Conservation (phyloP, 1,284 basidiomycete genomes). For the Naganishia albida region DNA sequence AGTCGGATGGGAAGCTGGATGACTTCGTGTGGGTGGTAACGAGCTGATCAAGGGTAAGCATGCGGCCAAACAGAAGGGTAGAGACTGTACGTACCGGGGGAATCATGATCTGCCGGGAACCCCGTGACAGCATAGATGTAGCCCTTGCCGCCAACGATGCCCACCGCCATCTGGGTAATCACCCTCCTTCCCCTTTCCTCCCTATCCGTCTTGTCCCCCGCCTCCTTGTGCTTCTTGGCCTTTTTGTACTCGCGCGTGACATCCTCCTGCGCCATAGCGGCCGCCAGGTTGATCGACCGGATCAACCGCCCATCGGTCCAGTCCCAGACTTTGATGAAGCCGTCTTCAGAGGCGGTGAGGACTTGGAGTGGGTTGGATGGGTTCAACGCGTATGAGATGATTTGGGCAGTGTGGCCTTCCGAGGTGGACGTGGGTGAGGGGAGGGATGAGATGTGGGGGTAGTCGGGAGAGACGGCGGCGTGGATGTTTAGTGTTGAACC, state of each 20-base stretch:
- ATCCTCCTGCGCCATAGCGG: constrained; percentile 67
- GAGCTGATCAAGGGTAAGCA: constrained; percentile 9
- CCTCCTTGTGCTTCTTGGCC: constrained; percentile 48
- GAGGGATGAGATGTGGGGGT: constrained; percentile 78
- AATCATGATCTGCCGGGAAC: constrained; percentile 18
- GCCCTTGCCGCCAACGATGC: constrained; percentile 22
- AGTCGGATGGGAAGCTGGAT: constrained; percentile 21
- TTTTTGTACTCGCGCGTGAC: constrained; percentile 59
- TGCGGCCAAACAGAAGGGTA: background rate
- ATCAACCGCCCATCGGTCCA: constrained; percentile 82
- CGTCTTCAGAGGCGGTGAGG: constrained; percentile 81
- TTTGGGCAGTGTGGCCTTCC: constrained; percentile 59
- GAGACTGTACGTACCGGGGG: constrained; percentile 5
- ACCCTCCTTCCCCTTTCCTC: constrained; percentile 32
- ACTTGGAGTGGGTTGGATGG: constrained; percentile 88
- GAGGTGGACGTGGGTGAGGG: constrained; percentile 55
- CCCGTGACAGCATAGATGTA: constrained; percentile 22
- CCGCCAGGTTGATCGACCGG: constrained; percentile 70
- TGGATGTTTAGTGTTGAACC: constrained; percentile 78
- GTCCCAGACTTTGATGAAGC: constrained; percentile 87
- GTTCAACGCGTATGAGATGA: constrained; percentile 76
- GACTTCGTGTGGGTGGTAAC: constrained; percentile 23
- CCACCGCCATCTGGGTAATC: constrained; percentile 30
- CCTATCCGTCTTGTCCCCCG: constrained; percentile 9
- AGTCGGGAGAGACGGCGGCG: constrained; percentile 64